Evolutionary conservation across 805 yeast species (phyloP), one percentile per base, ranked within the genome.

Genomic region (Kazachstania viticola): DNA sequence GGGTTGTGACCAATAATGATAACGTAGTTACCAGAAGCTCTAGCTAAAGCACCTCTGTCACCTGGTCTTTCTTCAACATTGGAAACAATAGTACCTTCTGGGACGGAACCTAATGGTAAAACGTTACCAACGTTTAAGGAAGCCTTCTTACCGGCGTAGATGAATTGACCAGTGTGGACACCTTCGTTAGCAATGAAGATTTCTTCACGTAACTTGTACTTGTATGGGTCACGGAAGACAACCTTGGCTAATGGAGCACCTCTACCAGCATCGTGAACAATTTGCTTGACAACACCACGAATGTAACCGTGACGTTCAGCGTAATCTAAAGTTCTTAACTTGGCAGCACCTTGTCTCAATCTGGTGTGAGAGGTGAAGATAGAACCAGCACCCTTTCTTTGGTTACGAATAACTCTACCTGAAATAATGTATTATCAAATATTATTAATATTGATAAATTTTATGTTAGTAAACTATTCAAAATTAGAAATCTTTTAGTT

Each of bases 321-420:
- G 62, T 76, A 88, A 72, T 91, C 97, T 67, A 88, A 79, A 65
- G 94, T 81, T 80, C 97, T 84, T 69, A 88, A 79, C 83, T 88
- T 88, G 66, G 98, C 98, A 67, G 98, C 97, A 69, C 98, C 98
- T 74, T 91, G 83, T 82, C 97, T 85, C 71, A 91, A 83, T 74
- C 97, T 88, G 79, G 97, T 88, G 93, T 87, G 94, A 62, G 98
- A 79, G 67, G 94, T 80, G 84, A 91, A 91, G 79, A 91, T 85
- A 62, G 97, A 87, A 66, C 97, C 97, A 70, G 95, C 95, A 81
- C 97, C 97, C 77, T 91, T 91, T 85, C 98, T 87, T 79, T 91
- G 98, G 80, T 91, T 91, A 75, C 97, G 94, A 77, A 91, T 91
- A 73, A 91, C 98, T 80, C 96, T 84, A 82, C 94, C 94, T 76